A percentile compares a stretch with the other conserved stretches of the same genome.
Evolutionary conservation across 2,329 filamentous ascomycete genomes (phyloP).

Genomic region (Thelonectria blattea): DNA sequence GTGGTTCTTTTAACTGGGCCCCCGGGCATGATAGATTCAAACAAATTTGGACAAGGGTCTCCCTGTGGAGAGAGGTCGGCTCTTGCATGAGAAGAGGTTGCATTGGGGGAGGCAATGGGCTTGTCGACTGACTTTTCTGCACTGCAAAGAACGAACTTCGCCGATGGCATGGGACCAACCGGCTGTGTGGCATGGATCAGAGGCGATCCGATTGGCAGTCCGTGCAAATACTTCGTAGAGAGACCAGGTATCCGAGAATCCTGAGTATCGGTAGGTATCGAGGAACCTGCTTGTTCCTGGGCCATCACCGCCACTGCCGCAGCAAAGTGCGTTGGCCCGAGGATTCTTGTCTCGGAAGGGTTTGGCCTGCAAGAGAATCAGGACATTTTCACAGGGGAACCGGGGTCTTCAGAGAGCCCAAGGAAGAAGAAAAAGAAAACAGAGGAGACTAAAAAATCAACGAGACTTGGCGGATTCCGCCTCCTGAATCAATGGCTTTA

Average conservation of each 20-base stretch:
- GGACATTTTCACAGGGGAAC: neutral
- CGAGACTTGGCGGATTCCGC: neutral
- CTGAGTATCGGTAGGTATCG: too few species aligned
- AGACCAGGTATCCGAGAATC: neutral
- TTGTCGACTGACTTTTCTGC: neutral
- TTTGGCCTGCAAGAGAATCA: neutral
- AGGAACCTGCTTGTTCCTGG: too few species aligned
- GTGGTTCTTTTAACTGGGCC: neutral
- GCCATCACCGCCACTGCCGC: too few species aligned
- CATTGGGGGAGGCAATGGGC: neutral
- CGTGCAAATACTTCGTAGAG: neutral
- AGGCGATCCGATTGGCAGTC: neutral
- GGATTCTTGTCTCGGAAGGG: slow-evolving; percentile 2
- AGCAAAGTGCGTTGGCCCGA: neutral
- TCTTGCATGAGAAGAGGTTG: neutral
- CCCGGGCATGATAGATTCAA: too few species aligned
- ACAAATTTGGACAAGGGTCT: too few species aligned
- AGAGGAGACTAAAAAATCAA: neutral
- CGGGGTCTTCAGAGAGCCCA: neutral
- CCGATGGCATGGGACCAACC: neutral
- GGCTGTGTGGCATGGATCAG: neutral
- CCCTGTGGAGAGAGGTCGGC: neutral
- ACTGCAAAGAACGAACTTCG: neutral
- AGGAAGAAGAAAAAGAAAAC: neutral
- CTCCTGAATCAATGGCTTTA: neutral